Base-by-base conservation (phyloP, 2,329 filamentous ascomycete genomes). In the Paraphoma chrysanthemicola region DNA sequence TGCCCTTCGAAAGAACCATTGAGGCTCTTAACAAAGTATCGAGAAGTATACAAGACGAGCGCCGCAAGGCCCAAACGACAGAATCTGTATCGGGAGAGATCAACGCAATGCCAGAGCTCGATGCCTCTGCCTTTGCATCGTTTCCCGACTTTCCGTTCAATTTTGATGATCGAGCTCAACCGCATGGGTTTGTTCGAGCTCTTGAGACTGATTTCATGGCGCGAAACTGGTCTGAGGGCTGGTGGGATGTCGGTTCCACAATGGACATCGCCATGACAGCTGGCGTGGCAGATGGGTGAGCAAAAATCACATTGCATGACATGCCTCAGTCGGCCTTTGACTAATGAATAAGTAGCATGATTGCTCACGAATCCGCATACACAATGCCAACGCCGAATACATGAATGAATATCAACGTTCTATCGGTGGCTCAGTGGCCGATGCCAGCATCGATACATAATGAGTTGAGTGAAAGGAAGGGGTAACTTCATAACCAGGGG, bases 201-300 rank as follows among this genome's bases (percentile, higher is more conserved):
- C 44, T 74, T 30, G 71, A 74, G 38, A 71, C 56, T n/a, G 70
- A 73, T 28, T 65, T 73, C 31, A 63, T 69, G n/a, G 58, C 58
- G 9, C 53, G 64, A 11, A 74, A 70, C 23, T 74, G 70, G 70
- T 60, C 70, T 45, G 62, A 66, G 28, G 48, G 56, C 16, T 71
- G 68, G 69, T 74, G 69, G 71, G 68, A 74, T 56, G 57, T 66
- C 30, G 53, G 56, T 23, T 53, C 60, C 30, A 50, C 53, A 10
- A 44, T 50, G n/a, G 49, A 54, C 18, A 51, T 46, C 9, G 16
- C 29, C 3, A 48, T 59, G 46, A 28, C 17, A 5, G 42, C 33
- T 10, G 14, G 10, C 14, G 33, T 14, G 33, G 14, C 33, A 10
- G 33, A 36, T 10, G 10, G 14, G 33, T 23, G 23, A 23, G 23